phyloP scores from a whole-genome alignment of 371 early-diverging fungal species.

The Nosema muscidifuracis region DNA sequence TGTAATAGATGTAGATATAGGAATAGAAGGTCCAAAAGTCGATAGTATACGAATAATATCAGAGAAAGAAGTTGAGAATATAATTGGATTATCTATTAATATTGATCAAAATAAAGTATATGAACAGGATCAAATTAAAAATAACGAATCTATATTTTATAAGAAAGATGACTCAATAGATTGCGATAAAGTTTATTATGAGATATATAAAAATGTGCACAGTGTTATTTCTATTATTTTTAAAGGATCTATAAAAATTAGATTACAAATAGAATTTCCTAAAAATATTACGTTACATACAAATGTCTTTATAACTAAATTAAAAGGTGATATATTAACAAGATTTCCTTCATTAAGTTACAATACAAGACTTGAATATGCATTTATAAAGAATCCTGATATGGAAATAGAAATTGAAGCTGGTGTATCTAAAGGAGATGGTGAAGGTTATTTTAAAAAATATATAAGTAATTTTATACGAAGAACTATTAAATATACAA shows the following conservation, averaged over 20 bases:
- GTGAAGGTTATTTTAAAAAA: constrained; percentile 43
- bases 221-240: constrained; percentile 47
- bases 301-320: constrained; percentile 38
- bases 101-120: neutral
- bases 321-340: constrained; percentile 53
- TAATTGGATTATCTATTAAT: too few relatives aligned
- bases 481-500: constrained; percentile 39
- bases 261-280: constrained; percentile 51
- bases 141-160: constrained; percentile 4
- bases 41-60: constrained; percentile 44
- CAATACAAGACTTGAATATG: constrained; percentile 57
- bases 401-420: constrained; percentile 53
- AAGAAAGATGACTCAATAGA: neutral
- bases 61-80: constrained; percentile 35
- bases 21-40: constrained; percentile 57
- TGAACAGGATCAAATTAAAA: constrained; percentile 1
- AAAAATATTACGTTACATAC: constrained; percentile 44
- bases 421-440: constrained; percentile 46
- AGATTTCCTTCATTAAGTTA: constrained; percentile 59
- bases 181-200: neutral
- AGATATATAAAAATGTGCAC: constrained; percentile 47
- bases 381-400: constrained; percentile 51
- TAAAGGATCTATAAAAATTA: constrained; percentile 46
- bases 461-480: constrained; percentile 50
- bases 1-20: constrained; percentile 53